Evolutionary conservation across 345 rosid genomes (phyloP).

Genomic region (Hibiscus trionum): DNA sequence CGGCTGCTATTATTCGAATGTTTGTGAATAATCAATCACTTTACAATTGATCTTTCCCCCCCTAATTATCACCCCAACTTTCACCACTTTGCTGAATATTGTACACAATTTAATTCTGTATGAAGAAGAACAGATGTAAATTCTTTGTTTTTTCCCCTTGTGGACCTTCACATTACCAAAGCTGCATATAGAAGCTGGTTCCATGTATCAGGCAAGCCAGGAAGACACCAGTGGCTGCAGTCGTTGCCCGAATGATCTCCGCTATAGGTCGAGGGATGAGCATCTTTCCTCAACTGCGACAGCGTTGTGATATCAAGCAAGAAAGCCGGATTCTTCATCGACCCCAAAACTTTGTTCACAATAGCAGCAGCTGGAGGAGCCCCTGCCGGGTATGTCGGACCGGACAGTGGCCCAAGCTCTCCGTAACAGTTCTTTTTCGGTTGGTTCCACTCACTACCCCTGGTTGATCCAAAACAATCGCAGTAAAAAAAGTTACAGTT

Average conservation of each 20-base stretch:
- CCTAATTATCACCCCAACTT: conserved; percentile 1
- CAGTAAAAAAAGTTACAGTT: too few species aligned
- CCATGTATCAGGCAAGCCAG: conserved; percentile 95
- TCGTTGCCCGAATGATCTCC: conserved; percentile 46
- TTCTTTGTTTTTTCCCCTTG: not conserved
- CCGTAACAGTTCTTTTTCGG: conserved; percentile 55
- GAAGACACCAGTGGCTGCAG: conserved; percentile 98
- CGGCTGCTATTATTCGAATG: not conserved
- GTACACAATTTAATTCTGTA: conserved; percentile 12
- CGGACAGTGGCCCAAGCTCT: conserved; percentile 52
- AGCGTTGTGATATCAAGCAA: conserved; percentile 78
- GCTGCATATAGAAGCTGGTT: conserved; percentile 90
- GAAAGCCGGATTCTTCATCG: conserved; percentile 53
- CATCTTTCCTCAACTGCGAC: conserved; percentile 86
- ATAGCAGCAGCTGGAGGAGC: conserved; percentile 53
- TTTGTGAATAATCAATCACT: conserved; percentile 23
- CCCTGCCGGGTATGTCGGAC: conserved; percentile 70
- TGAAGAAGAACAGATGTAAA: not conserved
- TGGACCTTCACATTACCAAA: conserved; percentile 36
- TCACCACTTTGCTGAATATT: conserved; percentile 1
- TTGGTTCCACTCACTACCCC: conserved; percentile 81
- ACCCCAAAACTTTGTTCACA: conserved; percentile 45
- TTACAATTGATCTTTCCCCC: conserved; percentile 25
- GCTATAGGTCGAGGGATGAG: conserved; percentile 70
- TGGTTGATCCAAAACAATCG: conserved; percentile 14